Percentiles rank a stretch among this genome's conserved stretches.
These are phyloP conservation scores for Akanthomyces dipterigenus DNA, from an alignment of 2,329 filamentous ascomycete species.

Conservation along the genomic window DNA sequence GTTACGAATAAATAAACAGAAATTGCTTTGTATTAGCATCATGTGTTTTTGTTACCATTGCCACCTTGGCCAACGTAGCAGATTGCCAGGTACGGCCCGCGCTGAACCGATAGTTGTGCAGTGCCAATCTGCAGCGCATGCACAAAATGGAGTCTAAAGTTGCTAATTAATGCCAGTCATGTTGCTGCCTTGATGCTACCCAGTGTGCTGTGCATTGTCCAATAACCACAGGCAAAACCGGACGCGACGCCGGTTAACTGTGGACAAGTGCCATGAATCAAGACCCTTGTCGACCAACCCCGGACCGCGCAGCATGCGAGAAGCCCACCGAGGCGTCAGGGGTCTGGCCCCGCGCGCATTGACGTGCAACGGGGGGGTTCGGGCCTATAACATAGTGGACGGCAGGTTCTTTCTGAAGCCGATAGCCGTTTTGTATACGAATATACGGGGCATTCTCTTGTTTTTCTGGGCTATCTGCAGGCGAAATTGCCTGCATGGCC, in stretches of 20 bases:
- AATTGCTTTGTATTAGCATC: neutral
- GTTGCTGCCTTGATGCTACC: neutral
- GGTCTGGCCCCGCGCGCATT: neutral
- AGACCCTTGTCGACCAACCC: neutral
- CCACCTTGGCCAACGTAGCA: neutral
- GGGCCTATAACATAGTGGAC: neutral
- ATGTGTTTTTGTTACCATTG: neutral
- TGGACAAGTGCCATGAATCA: conserved; percentile 4
- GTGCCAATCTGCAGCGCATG: neutral
- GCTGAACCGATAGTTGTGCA: neutral
- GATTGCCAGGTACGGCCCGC: neutral
- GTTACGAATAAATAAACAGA: neutral
- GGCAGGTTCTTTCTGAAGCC: neutral
- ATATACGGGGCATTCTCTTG: neutral
- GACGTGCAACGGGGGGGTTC: neutral
- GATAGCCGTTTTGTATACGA: neutral
- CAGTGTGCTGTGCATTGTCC: neutral
- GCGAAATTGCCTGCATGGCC: too few species aligned
- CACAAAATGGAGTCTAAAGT: neutral
- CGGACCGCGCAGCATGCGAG: neutral
- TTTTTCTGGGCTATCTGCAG: neutral
- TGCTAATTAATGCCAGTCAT: neutral
- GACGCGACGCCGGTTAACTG: neutral
- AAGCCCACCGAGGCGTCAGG: neutral
- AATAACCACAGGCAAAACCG: neutral